Conservation (phyloP, 345 rosid genomes). For the Euphorbia peplus region DNA sequence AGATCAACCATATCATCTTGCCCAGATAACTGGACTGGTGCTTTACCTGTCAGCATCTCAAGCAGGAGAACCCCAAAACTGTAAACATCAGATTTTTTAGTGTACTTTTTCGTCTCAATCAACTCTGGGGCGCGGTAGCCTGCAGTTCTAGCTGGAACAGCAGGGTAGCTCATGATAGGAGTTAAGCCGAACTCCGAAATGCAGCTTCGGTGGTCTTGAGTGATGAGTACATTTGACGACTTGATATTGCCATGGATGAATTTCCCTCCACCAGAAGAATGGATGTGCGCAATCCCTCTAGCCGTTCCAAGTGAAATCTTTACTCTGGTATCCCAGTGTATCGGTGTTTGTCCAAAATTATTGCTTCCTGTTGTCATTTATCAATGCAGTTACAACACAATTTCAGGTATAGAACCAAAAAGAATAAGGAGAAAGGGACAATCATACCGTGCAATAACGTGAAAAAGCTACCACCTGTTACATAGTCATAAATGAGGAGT, state of each 20-base stretch:
- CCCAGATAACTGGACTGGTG: constrained; percentile 56
- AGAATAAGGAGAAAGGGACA: background rate
- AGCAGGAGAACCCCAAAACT: constrained; percentile 84
- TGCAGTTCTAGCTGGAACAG: constrained; percentile 51
- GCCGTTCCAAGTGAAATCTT: constrained; percentile 69
- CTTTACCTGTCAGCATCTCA: constrained; percentile 85
- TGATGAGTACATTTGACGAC: constrained; percentile 70
- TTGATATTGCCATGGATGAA: constrained; percentile 73
- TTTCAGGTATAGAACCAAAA: background rate
- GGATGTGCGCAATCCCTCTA: constrained; percentile 68
- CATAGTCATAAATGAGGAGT: constrained; percentile 75
- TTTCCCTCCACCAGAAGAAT: constrained; percentile 58
- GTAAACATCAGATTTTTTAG: constrained; percentile 70
- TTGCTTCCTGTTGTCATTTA: constrained; percentile 40
- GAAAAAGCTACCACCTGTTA: constrained; percentile 63
- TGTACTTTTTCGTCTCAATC: constrained; percentile 50
- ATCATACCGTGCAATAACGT: constrained; percentile 64
- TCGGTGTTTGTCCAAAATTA: constrained; percentile 42
- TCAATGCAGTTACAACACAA: background rate
- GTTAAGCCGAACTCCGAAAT: constrained; percentile 73
- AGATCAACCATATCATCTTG: constrained; percentile 68
- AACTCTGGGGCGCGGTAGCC: constrained; percentile 85
- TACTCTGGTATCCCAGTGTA: constrained; percentile 77
- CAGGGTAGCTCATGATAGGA: constrained; percentile 53
- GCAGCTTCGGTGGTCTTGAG: constrained; percentile 49